phyloP scores from a whole-genome alignment of 2,329 filamentous ascomycete genomes.

The Fonsecaea monophora region DNA sequence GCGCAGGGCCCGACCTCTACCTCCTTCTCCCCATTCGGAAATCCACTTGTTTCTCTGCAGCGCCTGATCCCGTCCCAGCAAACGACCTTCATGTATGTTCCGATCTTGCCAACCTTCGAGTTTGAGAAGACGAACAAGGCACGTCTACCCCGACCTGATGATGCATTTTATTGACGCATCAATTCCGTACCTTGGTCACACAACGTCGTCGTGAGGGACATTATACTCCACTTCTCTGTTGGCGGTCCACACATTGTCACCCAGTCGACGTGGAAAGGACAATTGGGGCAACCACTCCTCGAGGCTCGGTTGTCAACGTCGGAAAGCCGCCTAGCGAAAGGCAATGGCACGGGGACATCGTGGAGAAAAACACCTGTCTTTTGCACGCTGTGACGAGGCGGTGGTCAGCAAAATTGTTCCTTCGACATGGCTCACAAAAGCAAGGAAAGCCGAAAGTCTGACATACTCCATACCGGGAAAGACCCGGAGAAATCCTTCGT shows the following conservation, averaged over 20 bases:
- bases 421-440: neutral
- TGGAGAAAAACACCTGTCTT: neutral
- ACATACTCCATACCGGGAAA: conserved; percentile 4
- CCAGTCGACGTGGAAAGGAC: neutral
- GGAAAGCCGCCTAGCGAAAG: neutral
- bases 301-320: neutral
- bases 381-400: neutral
- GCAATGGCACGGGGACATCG: neutral
- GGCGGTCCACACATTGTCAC: neutral
- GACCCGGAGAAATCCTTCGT: neutral
- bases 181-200: neutral
- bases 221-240: neutral
- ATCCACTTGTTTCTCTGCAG: neutral
- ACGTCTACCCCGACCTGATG: neutral
- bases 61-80: neutral
- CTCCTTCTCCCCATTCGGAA: neutral
- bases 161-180: conserved; percentile 1
- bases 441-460: conserved; percentile 1
- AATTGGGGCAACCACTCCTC: neutral
- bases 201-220: neutral
- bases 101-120: neutral
- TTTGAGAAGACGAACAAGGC: neutral
- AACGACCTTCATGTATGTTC: neutral
- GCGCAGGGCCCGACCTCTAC: neutral
- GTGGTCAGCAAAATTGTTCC: conserved; percentile 7